Percentiles rank a stretch among this genome's conserved stretches.
phyloP scores from a whole-genome alignment of 768 basidiomycete species.

The Lentinula lateritia region DNA sequence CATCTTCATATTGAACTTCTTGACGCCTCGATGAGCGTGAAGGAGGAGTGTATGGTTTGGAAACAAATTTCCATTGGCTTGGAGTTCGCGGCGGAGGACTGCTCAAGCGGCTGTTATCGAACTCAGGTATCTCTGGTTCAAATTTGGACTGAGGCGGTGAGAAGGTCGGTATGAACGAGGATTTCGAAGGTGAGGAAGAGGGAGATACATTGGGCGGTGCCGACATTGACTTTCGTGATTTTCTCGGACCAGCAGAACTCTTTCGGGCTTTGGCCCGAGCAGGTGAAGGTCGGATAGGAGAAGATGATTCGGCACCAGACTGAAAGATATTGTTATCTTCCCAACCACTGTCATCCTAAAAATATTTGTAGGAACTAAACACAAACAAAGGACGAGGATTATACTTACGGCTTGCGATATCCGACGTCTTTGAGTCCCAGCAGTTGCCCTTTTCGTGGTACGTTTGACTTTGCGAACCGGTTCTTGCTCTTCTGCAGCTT shows the following conservation, averaged over 20 bases:
- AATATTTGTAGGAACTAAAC: background rate
- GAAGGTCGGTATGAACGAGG: conserved; percentile 16
- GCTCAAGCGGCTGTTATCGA: conserved; percentile 1
- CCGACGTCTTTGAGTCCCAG: conserved; percentile 48
- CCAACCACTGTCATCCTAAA: conserved; percentile 73
- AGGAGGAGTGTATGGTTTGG: conserved; percentile 14
- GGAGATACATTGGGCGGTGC: conserved; percentile 56
- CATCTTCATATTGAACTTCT: conserved; percentile 22
- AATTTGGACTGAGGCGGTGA: conserved; percentile 54
- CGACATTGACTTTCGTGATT: conserved; percentile 66
- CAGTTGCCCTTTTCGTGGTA: conserved; percentile 57
- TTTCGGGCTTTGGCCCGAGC: conserved; percentile 36
- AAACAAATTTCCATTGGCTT: conserved; percentile 11
- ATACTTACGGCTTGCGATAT: conserved; percentile 40
- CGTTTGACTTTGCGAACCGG: conserved; percentile 56
- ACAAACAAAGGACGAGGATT: conserved; percentile 1
- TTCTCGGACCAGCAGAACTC: conserved; percentile 33
- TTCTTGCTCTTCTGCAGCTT: conserved; percentile 40
- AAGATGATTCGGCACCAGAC: conserved; percentile 85
- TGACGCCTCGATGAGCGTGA: conserved; percentile 7
- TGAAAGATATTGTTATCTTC: conserved; percentile 90
- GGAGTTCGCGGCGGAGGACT: conserved; percentile 21
- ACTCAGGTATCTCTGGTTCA: conserved; percentile 38
- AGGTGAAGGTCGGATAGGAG: conserved; percentile 63
- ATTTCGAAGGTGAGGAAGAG: conserved; percentile 33